Evolutionary conservation across 345 rosid genomes (phyloP).

Genomic region (Turritis glabra): DNA sequence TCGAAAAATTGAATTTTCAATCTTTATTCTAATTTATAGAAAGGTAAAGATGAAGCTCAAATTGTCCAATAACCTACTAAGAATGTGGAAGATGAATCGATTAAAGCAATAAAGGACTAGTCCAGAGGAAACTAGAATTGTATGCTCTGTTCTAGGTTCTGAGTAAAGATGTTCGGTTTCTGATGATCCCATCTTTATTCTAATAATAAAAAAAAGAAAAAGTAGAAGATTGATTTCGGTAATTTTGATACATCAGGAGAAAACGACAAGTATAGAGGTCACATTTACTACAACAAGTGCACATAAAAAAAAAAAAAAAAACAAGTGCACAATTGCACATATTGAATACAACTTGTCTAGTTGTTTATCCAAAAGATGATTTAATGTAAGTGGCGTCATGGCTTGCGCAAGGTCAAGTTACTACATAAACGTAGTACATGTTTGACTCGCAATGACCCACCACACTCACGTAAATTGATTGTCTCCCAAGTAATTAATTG

Average conservation of each 20-base stretch:
- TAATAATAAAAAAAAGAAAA: not conserved
- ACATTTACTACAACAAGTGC: not conserved
- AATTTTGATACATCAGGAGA: not conserved
- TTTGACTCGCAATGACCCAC: slow-evolving; percentile 26
- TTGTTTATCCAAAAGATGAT: not conserved
- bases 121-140: not conserved
- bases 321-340: not conserved
- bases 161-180: not conserved
- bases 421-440: slow-evolving; percentile 9
- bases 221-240: not conserved
- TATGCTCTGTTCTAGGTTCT: not conserved
- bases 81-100: not conserved
- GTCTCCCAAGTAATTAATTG: slow-evolving; percentile 23
- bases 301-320: no score
- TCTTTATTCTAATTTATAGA: not conserved
- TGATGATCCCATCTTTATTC: not conserved
- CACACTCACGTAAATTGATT: slow-evolving; percentile 21
- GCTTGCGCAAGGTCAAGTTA: slow-evolving; percentile 35
- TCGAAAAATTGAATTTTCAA: no score
- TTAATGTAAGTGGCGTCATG: slow-evolving; percentile 20
- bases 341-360: not conserved
- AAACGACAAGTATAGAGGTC: not conserved
- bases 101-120: not conserved
- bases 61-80: not conserved
- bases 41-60: not conserved